Evolutionary conservation across 768 basidiomycete genomes (phyloP), one percentile per base, ranked within the genome.

Genomic region (Pisolithus marmoratus): DNA sequence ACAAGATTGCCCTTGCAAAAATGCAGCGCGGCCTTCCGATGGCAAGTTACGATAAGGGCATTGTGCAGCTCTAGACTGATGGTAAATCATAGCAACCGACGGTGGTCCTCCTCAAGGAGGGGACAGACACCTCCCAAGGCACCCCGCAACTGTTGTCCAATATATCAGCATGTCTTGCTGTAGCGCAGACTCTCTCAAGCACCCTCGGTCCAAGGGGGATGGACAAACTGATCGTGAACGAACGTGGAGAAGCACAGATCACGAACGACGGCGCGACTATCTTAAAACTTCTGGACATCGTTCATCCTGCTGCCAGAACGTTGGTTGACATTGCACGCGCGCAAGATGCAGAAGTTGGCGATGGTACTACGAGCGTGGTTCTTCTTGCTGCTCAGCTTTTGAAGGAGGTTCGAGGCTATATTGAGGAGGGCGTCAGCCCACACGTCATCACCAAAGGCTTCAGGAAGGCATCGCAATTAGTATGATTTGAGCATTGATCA

Each of bases 251-350:
- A 54, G 93, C 96, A 8, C 95, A 96, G 74, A 99, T 99, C 65
- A 98, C 96, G 20, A 99, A 99, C 70, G 96, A 99, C 80, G 96
- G 96, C 53, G 96, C 96, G 34, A 99, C 96, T 54, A 96, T 99
- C 66, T 78, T 99, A 64, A 95, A 96, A 70, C 79, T 99, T 54
- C 81, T 99, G 55, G 96, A 99, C 58, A 94, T 99, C 66, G 87
- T 99, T 2, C 96, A 99, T 70, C 96, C 96, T 44, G 95, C 96
- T 51, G 96, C 96, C 20, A 83, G 91, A 64, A 95, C 94, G n/a
- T 76, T 99, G 52, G 96, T 98, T 44, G 96, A 99, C 63, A 97
- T 98, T 65, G 96, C 94, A 40, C 84, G 96, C 29, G 94, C 96
- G 14, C 95, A 98, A 71, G 96, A 98, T 67, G 94, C 94, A 19